Percentiles rank a stretch among this genome's conserved stretches.
Conservation (phyloP, 116 monocot genomes). For the Dioscorea cayenensis region DNA sequence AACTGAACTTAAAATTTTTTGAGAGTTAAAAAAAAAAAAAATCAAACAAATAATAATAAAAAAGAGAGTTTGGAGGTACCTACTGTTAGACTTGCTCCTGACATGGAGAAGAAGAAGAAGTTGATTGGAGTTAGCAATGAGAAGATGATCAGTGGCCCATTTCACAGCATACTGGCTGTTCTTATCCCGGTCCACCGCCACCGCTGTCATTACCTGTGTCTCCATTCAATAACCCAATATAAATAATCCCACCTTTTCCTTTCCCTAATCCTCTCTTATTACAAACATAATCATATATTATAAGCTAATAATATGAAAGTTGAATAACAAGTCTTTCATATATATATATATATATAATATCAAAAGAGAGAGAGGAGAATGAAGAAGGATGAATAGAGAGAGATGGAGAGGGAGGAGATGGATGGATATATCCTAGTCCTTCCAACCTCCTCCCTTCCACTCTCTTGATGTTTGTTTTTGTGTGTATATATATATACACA, state of each 20-base stretch:
- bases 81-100: constrained; percentile 14
- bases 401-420: no score
- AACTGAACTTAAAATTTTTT: no score
- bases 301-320: no score
- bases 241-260: not conserved
- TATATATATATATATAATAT: no score
- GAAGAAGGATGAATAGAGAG: no score
- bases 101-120: constrained; percentile 44
- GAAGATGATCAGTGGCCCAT: constrained; percentile 50
- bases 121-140: constrained; percentile 6
- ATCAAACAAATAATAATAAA: not conserved
- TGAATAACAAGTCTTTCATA: no score
- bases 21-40: not conserved
- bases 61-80: constrained; percentile 5
- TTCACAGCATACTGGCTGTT: constrained; percentile 37
- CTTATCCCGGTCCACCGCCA: constrained; percentile 40
- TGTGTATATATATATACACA: no score
- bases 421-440: no score
- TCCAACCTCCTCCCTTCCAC: not conserved
- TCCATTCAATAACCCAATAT: not conserved
- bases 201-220: constrained; percentile 4
- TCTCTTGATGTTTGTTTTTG: not conserved
- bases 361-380: no score
- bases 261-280: not conserved
- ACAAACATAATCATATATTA: no score